phyloP scores from a whole-genome alignment of 306 rosid species.

The Trifolium fragiferum region DNA sequence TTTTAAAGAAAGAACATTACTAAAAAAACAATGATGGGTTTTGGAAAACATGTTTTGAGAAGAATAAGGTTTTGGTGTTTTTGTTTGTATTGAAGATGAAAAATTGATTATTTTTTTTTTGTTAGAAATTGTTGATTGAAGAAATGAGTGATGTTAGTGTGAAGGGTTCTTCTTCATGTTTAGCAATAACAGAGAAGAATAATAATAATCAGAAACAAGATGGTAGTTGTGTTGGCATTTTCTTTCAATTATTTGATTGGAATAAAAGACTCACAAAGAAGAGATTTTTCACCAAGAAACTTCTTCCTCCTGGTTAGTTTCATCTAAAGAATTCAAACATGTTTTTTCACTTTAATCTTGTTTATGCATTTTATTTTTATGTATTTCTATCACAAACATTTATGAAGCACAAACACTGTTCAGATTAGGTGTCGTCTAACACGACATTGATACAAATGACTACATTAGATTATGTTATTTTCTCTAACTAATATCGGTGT shows the following conservation, averaged over 20 bases:
- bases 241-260: slow-evolving; percentile 79
- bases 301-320: slow-evolving; percentile 68
- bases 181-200: slow-evolving; percentile 63
- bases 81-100: slow-evolving; percentile 1
- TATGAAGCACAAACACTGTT: neutral
- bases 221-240: slow-evolving; percentile 76
- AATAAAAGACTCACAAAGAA: slow-evolving; percentile 71
- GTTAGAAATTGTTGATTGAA: slow-evolving; percentile 5
- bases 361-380: slow-evolving; percentile 5
- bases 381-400: neutral
- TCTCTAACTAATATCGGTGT: too few relatives aligned
- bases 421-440: too few relatives aligned
- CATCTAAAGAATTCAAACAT: neutral
- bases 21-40: neutral
- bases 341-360: neutral
- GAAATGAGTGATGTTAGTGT: slow-evolving; percentile 60
- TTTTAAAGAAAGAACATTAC: neutral
- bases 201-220: slow-evolving; percentile 45
- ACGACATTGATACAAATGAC: too few relatives aligned
- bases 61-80: slow-evolving; percentile 18
- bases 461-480: too few relatives aligned
- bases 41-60: neutral
- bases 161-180: slow-evolving; percentile 53
- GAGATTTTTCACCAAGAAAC: slow-evolving; percentile 69
- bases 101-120: neutral